Base-by-base conservation (phyloP, 495 filamentous ascomycete genomes). In the Aspergillus carlsbadensis region DNA sequence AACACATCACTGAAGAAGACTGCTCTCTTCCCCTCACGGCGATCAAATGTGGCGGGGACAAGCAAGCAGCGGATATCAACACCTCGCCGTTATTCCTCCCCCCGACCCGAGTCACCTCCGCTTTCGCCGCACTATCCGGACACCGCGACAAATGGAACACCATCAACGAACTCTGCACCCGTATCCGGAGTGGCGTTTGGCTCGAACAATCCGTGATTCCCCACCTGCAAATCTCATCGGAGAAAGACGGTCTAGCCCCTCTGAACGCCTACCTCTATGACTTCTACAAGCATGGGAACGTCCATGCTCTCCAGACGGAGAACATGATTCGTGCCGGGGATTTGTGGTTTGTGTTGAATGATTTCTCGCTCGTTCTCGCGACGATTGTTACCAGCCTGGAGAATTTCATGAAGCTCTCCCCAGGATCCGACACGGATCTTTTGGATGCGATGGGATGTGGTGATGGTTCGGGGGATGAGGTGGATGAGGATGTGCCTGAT, bases 261-360 rank as follows among this genome's bases (percentile, higher is more conserved):
- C 59, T 86, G 43, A 91, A 92, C 60, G 86, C 86, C 0, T 90
- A 90, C 58, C 70, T 92, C 8, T 82, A 84, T 47, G 87, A 91
- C 60, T 92, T 90, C 68, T 90, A 79, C 79, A 84, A 81, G 64
- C 81, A 92, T 57, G 89, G 88, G 5, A 79, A 85, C 60, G 48
- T 80, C 8, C 55, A 68, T 5, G 73, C 80, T 0, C 70, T 92
- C 7, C 75, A 78, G 14, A 69, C 37, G 5, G 84, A 79, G 4
- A 91, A 91, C 58, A 64, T 72, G 3, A 79, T 92, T 46, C 77
- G 78, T n/a, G 61, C 65, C 11, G 78, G 79, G 0, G 89, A 91
- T 33, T 71, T 87, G 11, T 90, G 87, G 87, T 90, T 83, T 59
- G 43, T 75, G 1, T 66, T 88, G 6, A 86, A 84, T 44, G 87